phyloP scores from a whole-genome alignment of 345 rosid species.

The Carallia pectinifolia region DNA sequence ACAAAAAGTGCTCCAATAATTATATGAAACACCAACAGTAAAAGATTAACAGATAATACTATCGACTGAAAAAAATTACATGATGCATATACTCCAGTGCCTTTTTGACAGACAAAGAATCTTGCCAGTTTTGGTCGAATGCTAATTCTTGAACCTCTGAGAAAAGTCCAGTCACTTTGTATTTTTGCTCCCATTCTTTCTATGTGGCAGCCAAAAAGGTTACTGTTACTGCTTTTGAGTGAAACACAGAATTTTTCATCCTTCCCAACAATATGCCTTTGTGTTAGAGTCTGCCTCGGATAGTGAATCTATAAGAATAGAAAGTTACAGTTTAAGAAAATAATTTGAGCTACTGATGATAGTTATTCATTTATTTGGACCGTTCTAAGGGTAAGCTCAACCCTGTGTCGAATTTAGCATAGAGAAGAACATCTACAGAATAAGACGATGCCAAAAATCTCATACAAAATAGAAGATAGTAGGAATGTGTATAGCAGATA shows the following conservation, averaged over 20 bases:
- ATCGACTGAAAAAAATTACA: constrained; percentile 41
- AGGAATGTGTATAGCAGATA: neutral
- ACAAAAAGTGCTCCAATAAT: neutral
- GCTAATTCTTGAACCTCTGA: constrained; percentile 53
- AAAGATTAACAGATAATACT: neutral
- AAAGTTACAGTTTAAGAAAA: constrained; percentile 14
- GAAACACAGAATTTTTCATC: constrained; percentile 31
- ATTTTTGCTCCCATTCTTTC: constrained; percentile 28
- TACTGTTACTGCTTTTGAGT: constrained; percentile 20
- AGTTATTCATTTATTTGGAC: neutral
- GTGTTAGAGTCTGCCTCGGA: constrained; percentile 28
- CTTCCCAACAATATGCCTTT: constrained; percentile 16
- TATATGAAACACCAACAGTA: neutral
- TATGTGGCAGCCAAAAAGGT: constrained; percentile 25
- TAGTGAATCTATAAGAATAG: constrained; percentile 36
- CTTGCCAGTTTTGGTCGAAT: constrained; percentile 28
- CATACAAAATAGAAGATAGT: neutral
- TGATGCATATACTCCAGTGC: constrained; percentile 55
- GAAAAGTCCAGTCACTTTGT: constrained; percentile 49
- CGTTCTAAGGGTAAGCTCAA: neutral
- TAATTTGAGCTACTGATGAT: constrained; percentile 6
- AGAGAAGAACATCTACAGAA: neutral
- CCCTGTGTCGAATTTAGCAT: neutral
- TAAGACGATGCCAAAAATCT: neutral
- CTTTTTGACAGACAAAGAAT: constrained; percentile 24